These are phyloP conservation scores for Colletotrichum musae DNA, from an alignment of 2,329 filamentous ascomycete species.

Conservation along the genomic window DNA sequence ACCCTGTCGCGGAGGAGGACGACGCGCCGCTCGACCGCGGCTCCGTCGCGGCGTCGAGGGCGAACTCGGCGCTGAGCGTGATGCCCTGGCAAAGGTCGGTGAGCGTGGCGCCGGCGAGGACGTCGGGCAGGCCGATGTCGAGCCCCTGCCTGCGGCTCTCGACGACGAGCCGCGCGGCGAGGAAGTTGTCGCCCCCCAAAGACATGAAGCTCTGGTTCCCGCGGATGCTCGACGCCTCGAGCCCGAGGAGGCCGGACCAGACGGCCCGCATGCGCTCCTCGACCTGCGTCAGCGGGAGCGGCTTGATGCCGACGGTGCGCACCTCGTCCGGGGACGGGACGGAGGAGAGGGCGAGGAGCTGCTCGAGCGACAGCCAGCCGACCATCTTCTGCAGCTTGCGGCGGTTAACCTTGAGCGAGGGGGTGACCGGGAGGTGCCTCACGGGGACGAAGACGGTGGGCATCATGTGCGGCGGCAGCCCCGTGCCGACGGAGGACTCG, in stretches of 20 bases:
- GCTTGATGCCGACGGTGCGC: conserved; percentile 56
- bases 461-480: conserved; percentile 58
- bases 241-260: conserved; percentile 61
- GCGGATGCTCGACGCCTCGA: conserved; percentile 57
- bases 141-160: conserved; percentile 60
- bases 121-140: conserved; percentile 57
- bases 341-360: conserved; percentile 59
- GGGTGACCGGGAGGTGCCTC: conserved; percentile 62
- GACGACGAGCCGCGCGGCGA: conserved; percentile 60
- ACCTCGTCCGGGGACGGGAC: conserved; percentile 55
- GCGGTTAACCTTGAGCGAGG: conserved; percentile 66
- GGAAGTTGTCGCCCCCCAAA: conserved; percentile 61
- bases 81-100: conserved; percentile 61
- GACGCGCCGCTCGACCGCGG: neutral
- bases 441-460: conserved; percentile 65
- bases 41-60: conserved; percentile 20
- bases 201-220: conserved; percentile 61
- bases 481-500: conserved; percentile 56
- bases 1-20: neutral
- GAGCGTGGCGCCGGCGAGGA: conserved; percentile 58
- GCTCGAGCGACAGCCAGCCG: conserved; percentile 56
- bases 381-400: conserved; percentile 62
- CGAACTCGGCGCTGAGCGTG: conserved; percentile 40
- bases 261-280: conserved; percentile 64
- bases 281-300: conserved; percentile 61